Evolutionary conservation across 495 filamentous ascomycete genomes (phyloP), one percentile per base, ranked within the genome.

Genomic region (Cryomyces minteri): DNA sequence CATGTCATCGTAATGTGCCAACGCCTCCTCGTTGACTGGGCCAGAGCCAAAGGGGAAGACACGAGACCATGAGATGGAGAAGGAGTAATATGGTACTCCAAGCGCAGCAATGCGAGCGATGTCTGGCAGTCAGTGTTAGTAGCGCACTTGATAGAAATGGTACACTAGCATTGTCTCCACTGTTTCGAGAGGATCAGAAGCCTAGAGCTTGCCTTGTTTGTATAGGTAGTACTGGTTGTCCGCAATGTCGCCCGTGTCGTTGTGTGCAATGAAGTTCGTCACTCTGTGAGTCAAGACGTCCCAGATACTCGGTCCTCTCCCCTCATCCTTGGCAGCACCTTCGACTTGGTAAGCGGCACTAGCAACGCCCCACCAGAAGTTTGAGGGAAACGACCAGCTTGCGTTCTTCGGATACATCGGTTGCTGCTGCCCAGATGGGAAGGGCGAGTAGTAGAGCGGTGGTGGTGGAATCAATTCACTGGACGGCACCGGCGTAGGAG

Each of bases 201-300:
- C 1, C 34, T 38, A 10, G 34, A 38, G 39, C 48, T 5, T 25
- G 50, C 51, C 52, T 49, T 61, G 51, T 33, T 61, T 61, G 48
- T 61, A 61, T 10, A 52, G 48, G 39, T 57, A 59, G 44, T 61
- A 61, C 31, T 57, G 49, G 42, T 59, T 54, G 43, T 58, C 50
- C 4, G 56, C 51, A 31, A 57, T 43, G 46, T 59, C 48, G 10
- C 50, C 56, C 5, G 55, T 59, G 2, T 50, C 38, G 14, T 49
- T 49, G 31, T 43, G 48, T 0, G 38, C 41, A 5, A 58, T 54
- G 37, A 48, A 54, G 32, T 49, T 43, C 1, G 48, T 32, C 5
- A 56, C 51, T 29, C 57, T 57, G 28, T 57, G 48, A 40, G 52
- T 58, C 36, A 46, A 43, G 31, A 44, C 39, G 31, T 56, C 53